Percentiles rank a stretch among this genome's conserved stretches.
Evolutionary conservation across 2,329 filamentous ascomycete genomes (phyloP).

Genomic region (Aspergillus latus): DNA sequence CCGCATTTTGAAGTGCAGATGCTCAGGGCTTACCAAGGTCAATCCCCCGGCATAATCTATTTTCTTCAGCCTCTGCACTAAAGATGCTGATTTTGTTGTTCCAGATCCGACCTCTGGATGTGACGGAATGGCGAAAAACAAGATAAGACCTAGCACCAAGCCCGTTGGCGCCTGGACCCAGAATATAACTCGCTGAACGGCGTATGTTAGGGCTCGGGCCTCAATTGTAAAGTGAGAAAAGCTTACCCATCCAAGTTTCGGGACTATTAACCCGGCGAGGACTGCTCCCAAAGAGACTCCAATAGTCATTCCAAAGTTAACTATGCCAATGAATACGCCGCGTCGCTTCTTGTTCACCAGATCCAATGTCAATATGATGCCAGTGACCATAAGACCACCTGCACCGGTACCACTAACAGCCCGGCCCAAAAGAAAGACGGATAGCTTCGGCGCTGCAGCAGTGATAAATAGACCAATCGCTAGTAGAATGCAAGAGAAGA

Average conservation of each 20-base stretch:
- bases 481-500: conserved; percentile 60
- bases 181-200: conserved; percentile 65
- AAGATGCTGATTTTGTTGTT: conserved; percentile 42
- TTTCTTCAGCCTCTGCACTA: conserved; percentile 56
- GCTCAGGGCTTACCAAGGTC: conserved; percentile 54
- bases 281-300: conserved; percentile 72
- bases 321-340: conserved; percentile 70
- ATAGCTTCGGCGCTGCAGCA: conserved; percentile 59
- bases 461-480: conserved; percentile 65
- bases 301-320: conserved; percentile 71
- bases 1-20: not conserved
- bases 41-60: conserved; percentile 75
- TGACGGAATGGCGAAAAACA: conserved; percentile 66
- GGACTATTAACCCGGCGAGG: conserved; percentile 65
- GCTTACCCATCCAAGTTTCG: conserved; percentile 68
- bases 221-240: no score
- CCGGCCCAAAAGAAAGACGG: conserved; percentile 67
- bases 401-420: conserved; percentile 67
- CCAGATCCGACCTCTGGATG: conserved; percentile 33
- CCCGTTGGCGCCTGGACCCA: conserved; percentile 68
- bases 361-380: conserved; percentile 75
- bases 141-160: conserved; percentile 59
- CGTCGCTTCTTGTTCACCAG: conserved; percentile 65
- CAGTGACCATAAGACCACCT: conserved; percentile 70
- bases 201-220: not conserved